phyloP scores from a whole-genome alignment of 2,329 filamentous ascomycete genomes.

The Fusarium armeniacum region DNA sequence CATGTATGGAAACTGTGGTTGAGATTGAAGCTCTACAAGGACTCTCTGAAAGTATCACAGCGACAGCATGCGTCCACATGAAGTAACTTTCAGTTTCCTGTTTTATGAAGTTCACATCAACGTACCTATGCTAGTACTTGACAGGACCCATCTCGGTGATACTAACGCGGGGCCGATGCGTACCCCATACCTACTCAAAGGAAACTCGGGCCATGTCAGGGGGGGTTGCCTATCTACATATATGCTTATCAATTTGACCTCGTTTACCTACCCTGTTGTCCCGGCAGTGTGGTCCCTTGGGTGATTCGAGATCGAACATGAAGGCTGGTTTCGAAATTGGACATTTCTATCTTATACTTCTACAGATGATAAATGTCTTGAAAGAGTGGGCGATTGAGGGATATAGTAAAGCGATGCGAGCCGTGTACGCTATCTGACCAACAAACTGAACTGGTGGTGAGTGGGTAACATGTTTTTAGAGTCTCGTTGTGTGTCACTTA shows the following conservation, averaged over 20 bases:
- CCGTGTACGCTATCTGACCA: neutral
- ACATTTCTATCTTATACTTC: neutral
- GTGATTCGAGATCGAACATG: neutral
- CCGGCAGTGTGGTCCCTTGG: slow-evolving; percentile 2
- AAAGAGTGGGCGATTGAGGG: neutral
- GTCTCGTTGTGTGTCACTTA: slow-evolving; percentile 4
- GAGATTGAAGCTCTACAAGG: neutral
- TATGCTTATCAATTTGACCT: neutral
- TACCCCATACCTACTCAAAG: neutral
- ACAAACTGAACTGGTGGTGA: neutral
- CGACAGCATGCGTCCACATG: slow-evolving; percentile 10
- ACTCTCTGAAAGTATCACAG: slow-evolving; percentile 10
- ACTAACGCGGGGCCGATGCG: slow-evolving; percentile 3
- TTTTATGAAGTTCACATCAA: slow-evolving; percentile 19
- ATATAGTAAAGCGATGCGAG: neutral
- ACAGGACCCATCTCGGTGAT: slow-evolving; percentile 23
- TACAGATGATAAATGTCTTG: neutral
- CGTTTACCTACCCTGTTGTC: neutral
- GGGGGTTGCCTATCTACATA: neutral
- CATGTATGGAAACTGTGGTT: neutral
- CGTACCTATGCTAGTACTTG: neutral
- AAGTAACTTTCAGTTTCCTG: slow-evolving; percentile 10
- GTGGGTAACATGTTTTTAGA: neutral
- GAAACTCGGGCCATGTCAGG: neutral
- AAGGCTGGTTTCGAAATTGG: neutral